Conservation (phyloP, 768 basidiomycete genomes). For the Xerocomellus dryophilus region DNA sequence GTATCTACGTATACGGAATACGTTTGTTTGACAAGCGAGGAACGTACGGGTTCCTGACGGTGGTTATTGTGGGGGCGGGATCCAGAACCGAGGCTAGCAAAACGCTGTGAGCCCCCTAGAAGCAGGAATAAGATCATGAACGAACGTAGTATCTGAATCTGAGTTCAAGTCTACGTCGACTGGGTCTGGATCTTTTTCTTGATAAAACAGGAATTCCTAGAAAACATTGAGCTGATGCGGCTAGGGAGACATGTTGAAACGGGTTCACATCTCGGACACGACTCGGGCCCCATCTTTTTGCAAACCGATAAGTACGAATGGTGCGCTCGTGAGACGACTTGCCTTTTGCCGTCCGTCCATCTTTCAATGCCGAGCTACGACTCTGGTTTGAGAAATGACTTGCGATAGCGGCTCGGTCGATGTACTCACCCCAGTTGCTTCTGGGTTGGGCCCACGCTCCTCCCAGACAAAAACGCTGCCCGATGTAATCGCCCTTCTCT, state of each 20-base stretch:
- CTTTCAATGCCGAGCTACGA: slow-evolving; percentile 69
- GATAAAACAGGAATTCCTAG: slow-evolving; percentile 77
- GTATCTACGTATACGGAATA: slow-evolving; percentile 78
- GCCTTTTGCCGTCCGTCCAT: slow-evolving; percentile 72
- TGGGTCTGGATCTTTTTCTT: slow-evolving; percentile 59
- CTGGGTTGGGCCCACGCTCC: slow-evolving; percentile 66
- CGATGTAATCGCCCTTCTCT: slow-evolving; percentile 64
- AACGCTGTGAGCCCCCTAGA: slow-evolving; percentile 7
- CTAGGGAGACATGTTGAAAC: not conserved
- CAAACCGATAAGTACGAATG: not conserved
- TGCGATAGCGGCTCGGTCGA: slow-evolving; percentile 3
- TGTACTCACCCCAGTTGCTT: slow-evolving; percentile 58
- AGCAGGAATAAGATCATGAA: slow-evolving; percentile 2
- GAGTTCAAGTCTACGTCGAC: slow-evolving; percentile 47
- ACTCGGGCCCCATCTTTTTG: slow-evolving; percentile 68
- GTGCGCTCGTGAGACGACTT: not conserved
- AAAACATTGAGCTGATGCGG: not conserved
- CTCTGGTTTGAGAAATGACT: slow-evolving; percentile 2
- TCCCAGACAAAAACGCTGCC: slow-evolving; percentile 84
- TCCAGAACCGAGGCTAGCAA: slow-evolving; percentile 30
- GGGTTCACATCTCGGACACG: slow-evolving; percentile 67
- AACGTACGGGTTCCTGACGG: slow-evolving; percentile 33
- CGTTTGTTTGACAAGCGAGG: slow-evolving; percentile 72
- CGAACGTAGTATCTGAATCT: slow-evolving; percentile 51
- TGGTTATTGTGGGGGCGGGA: slow-evolving; percentile 25